These are phyloP conservation scores for Brassica juncea DNA, from an alignment of 345 rosid species.

Conservation along the genomic window DNA sequence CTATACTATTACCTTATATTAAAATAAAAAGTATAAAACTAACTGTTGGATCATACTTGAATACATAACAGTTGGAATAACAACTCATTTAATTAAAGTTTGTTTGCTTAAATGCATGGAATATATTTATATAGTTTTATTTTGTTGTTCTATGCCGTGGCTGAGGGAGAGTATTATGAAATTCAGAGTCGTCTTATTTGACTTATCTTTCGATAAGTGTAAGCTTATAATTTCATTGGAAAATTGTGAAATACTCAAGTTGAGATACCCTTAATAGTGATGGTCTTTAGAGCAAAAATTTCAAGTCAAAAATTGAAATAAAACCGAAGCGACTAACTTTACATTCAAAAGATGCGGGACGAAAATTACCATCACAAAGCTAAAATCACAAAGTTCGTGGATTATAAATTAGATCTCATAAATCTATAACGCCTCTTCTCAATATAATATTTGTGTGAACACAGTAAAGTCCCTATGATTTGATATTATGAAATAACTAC, in stretches of 20 bases:
- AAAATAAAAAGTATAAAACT: no score
- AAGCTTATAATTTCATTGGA: constrained; percentile 6
- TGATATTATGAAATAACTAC: neutral
- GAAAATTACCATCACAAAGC: neutral
- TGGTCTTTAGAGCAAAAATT: neutral
- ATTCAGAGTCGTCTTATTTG: constrained; percentile 13
- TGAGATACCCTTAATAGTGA: neutral
- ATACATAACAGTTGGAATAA: no score
- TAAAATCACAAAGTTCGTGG: neutral
- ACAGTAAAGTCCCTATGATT: neutral
- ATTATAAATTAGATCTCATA: neutral
- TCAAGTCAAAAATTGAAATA: no score
- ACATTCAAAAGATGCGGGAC: neutral
- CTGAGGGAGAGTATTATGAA: neutral
- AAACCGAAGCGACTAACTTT: neutral
- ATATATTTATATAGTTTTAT: neutral
- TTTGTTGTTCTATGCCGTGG: neutral
- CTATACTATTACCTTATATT: no score
- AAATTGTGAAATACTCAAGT: neutral
- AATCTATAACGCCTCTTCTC: no score
- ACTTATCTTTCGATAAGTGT: neutral
- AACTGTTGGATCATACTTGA: no score
- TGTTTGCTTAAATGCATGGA: no score
- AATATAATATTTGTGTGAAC: no score
- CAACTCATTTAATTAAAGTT: no score